A percentile compares a stretch with the other conserved stretches of the same genome.
Conservation (phyloP, 805 yeast genomes). For the Saturnispora dispora region DNA sequence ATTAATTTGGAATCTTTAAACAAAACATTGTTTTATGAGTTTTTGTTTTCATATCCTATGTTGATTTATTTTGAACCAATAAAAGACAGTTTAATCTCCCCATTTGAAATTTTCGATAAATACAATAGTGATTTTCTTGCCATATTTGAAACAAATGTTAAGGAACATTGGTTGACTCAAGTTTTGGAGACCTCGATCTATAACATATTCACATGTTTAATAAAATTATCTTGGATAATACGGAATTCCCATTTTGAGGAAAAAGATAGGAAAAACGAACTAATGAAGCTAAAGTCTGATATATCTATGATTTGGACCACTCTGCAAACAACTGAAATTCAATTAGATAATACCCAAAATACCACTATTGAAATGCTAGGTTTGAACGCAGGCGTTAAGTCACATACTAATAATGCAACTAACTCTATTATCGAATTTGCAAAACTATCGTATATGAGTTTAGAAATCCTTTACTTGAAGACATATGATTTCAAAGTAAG, state of each 20-base stretch:
- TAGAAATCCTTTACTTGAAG: constrained; percentile 22
- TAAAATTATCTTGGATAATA: constrained; percentile 33
- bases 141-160: constrained; percentile 3
- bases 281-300: constrained; percentile 15
- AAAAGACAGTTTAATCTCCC: constrained; percentile 31
- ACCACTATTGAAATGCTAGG: neutral
- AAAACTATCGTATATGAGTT: constrained; percentile 20
- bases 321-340: constrained; percentile 25
- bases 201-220: constrained; percentile 29
- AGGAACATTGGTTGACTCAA: constrained; percentile 28
- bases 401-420: neutral
- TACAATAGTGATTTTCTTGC: constrained; percentile 20
- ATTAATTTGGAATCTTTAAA: constrained; percentile 2
- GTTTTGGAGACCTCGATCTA: constrained; percentile 32
- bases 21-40: constrained; percentile 9
- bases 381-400: neutral
- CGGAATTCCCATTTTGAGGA: constrained; percentile 4
- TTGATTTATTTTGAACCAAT: constrained; percentile 30
- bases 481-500: constrained; percentile 15
- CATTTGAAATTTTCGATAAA: constrained; percentile 29
- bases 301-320: constrained; percentile 25
- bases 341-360: constrained; percentile 12
- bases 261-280: constrained; percentile 5
- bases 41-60: constrained; percentile 35
- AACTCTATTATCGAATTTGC: constrained; percentile 13